Evolutionary conservation across 2,329 filamentous ascomycete species (phyloP).

Genomic region (Diaporthe ilicicola): DNA sequence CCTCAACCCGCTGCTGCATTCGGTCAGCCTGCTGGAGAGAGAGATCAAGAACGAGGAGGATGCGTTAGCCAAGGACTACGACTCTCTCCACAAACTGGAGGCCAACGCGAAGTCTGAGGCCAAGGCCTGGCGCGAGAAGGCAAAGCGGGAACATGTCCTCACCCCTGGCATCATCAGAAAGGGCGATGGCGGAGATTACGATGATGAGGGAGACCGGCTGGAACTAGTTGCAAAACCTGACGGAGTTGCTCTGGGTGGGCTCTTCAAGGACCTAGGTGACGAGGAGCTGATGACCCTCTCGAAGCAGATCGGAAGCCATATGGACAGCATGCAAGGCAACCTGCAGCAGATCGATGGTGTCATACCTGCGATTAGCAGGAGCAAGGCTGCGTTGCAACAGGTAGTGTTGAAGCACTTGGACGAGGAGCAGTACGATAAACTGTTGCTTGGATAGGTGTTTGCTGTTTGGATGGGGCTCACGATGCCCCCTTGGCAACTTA

Average conservation of each 20-base stretch:
- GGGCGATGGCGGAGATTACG: conserved; percentile 21
- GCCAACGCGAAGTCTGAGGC: conserved; percentile 64
- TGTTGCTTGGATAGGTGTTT: conserved; percentile 53
- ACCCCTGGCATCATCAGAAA: conserved; percentile 48
- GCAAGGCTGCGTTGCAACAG: conserved; percentile 58
- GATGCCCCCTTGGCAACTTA: conserved; percentile 7
- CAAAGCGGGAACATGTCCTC: conserved; percentile 59
- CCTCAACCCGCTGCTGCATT: conserved; percentile 70
- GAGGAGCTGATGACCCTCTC: conserved; percentile 55
- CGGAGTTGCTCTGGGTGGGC: conserved; percentile 22
- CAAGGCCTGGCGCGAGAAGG: conserved; percentile 57
- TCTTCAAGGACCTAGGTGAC: conserved; percentile 49
- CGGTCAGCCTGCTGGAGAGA: conserved; percentile 65
- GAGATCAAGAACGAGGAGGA: conserved; percentile 66
- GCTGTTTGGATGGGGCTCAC: conserved; percentile 23
- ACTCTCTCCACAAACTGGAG: conserved; percentile 59
- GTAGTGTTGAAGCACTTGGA: conserved; percentile 57
- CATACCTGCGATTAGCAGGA: conserved; percentile 56
- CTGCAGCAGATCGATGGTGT: conserved; percentile 63
- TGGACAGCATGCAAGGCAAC: conserved; percentile 65
- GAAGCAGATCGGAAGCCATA: conserved; percentile 60
- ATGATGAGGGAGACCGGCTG: conserved; percentile 20
- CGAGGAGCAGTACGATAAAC: conserved; percentile 54
- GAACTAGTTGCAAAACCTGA: conserved; percentile 34
- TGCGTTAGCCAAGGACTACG: conserved; percentile 65